These are phyloP conservation scores for Globisporangium parvum DNA, from an alignment of 352 stramenopile species.

Conservation along the genomic window DNA sequence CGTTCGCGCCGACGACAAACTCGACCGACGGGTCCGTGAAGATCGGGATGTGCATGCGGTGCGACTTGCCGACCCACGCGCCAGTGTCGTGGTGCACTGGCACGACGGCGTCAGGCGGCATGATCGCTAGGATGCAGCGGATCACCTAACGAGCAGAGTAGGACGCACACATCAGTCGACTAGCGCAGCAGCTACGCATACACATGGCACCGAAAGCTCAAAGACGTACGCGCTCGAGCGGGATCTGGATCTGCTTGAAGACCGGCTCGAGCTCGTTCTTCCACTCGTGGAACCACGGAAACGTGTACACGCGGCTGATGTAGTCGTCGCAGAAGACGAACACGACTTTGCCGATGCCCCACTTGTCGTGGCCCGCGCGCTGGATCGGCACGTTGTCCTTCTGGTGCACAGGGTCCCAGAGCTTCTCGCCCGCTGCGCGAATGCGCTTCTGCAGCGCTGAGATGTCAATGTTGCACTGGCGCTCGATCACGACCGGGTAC, in stretches of 20 bases:
- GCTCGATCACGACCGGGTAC: conserved; percentile 47
- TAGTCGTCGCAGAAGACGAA: conserved; percentile 99
- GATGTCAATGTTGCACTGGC: conserved; percentile 63
- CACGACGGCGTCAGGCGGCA: conserved; percentile 94
- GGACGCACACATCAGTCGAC: no score
- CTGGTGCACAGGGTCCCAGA: conserved; percentile 71
- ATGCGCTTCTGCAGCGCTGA: conserved; percentile 58
- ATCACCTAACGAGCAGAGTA: conserved; percentile 57
- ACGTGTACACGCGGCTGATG: conserved; percentile 91
- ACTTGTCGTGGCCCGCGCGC: conserved; percentile 94
- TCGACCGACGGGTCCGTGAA: conserved; percentile 81
- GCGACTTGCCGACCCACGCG: conserved; percentile 93
- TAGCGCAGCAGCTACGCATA: no score
- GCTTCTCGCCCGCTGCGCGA: conserved; percentile 23
- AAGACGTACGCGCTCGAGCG: conserved; percentile 32
- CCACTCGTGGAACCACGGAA: conserved; percentile 93
- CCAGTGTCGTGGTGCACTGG: conserved; percentile 97
- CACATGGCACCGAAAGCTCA: background rate
- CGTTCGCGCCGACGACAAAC: conserved; percentile 83
- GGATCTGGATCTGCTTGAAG: conserved; percentile 87
- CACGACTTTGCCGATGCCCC: conserved; percentile 97
- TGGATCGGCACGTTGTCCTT: conserved; percentile 89
- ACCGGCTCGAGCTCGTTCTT: conserved; percentile 76
- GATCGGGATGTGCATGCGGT: conserved; percentile 96
- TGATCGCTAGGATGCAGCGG: conserved; percentile 93